These are phyloP conservation scores for Ophiocordyceps camponoti-rufipedis DNA, from an alignment of 2,329 filamentous ascomycete species.

Conservation along the genomic window DNA sequence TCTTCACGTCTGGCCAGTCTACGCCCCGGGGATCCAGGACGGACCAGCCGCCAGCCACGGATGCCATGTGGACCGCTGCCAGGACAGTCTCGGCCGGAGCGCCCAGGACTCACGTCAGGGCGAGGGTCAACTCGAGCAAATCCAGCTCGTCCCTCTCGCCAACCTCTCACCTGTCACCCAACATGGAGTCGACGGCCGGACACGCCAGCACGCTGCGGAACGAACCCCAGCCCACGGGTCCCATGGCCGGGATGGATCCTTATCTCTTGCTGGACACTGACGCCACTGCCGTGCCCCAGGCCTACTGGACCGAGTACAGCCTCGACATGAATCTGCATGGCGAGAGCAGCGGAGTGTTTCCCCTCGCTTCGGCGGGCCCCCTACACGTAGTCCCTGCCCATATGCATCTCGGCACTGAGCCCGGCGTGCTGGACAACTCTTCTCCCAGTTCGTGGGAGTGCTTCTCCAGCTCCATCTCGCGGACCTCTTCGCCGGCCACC, in stretches of 20 bases:
- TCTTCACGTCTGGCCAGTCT: conserved; percentile 35
- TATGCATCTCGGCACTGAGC: conserved; percentile 34
- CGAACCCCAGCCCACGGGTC: conserved; percentile 17
- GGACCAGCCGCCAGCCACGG: conserved; percentile 26
- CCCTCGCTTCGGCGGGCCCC: conserved; percentile 21
- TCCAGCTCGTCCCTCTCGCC: conserved; percentile 29
- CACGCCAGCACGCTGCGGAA: conserved; percentile 25
- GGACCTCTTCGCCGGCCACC: conserved; percentile 29
- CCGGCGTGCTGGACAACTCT: conserved; percentile 27
- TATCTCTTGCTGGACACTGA: conserved; percentile 33
- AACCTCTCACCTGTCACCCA: conserved; percentile 26
- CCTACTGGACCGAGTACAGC: conserved; percentile 30
- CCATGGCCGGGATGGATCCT: conserved; percentile 29
- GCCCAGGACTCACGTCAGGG: conserved; percentile 19
- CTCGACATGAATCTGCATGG: conserved; percentile 24
- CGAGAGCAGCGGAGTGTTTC: conserved; percentile 24
- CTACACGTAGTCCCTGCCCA: conserved; percentile 38
- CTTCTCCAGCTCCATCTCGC: conserved; percentile 33
- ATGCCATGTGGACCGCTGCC: conserved; percentile 28
- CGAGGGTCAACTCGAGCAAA: conserved; percentile 19
- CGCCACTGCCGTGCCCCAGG: conserved; percentile 25
- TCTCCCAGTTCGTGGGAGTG: conserved; percentile 33
- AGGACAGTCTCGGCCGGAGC: conserved; percentile 14
- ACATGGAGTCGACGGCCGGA: conserved; percentile 34
- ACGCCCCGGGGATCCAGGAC: conserved; percentile 29